Evolutionary conservation across 345 rosid species (phyloP).

Genomic region (Eucalyptus pauciflora): DNA sequence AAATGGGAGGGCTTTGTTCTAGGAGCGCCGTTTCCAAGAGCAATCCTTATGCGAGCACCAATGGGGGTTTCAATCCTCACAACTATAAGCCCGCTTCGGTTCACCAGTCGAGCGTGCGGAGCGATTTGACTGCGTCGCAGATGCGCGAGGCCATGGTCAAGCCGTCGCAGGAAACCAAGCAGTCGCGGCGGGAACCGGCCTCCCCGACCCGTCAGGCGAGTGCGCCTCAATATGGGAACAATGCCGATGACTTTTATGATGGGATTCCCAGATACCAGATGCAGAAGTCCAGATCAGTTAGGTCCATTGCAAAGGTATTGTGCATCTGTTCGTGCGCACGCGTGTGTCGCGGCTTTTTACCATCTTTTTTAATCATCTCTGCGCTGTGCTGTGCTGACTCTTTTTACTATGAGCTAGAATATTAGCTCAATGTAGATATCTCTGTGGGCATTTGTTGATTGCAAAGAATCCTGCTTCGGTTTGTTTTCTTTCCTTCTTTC

Average conservation of each 20-base stretch:
- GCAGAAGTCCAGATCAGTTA: slow-evolving; percentile 31
- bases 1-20: slow-evolving; percentile 50
- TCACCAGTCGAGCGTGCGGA: not conserved
- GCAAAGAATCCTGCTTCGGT: not conserved
- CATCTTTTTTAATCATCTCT: not conserved
- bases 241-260: slow-evolving; percentile 40
- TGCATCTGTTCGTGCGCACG: not conserved
- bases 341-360: not conserved
- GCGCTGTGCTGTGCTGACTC: not conserved
- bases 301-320: slow-evolving; percentile 23
- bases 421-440: not conserved
- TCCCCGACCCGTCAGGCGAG: not conserved
- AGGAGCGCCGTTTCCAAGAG: slow-evolving; percentile 5
- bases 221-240: not conserved
- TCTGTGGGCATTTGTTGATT: not conserved
- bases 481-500: not conserved
- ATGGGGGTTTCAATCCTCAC: slow-evolving; percentile 17
- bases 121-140: slow-evolving; percentile 3
- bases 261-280: slow-evolving; percentile 52
- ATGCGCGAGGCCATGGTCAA: not conserved
- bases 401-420: not conserved
- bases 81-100: slow-evolving; percentile 6
- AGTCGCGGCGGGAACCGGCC: slow-evolving; percentile 1
- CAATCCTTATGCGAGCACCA: slow-evolving; percentile 10
- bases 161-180: slow-evolving; percentile 17